Evolutionary conservation across 192 early-diverging fungal species (phyloP).

Genomic region (Coemansia sp.): DNA sequence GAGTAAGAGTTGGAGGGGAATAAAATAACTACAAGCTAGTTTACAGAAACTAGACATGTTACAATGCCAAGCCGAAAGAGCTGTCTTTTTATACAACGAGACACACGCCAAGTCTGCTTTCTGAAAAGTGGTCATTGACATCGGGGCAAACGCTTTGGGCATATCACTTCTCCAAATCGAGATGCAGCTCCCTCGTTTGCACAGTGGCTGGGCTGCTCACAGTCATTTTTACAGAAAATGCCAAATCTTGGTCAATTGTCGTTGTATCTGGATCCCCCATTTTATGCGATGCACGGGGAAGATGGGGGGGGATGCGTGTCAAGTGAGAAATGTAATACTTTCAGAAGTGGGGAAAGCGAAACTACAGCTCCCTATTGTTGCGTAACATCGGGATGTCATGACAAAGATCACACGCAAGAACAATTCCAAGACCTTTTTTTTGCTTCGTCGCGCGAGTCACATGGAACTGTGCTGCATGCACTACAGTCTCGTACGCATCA

Average conservation of each 20-base stretch:
- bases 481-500: background rate
- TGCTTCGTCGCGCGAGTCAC: background rate
- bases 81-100: background rate
- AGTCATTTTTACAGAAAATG: background rate
- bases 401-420: background rate
- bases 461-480: conserved; percentile 1
- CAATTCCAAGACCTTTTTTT: background rate
- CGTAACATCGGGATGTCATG: background rate
- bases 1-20: background rate
- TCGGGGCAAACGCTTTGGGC: background rate
- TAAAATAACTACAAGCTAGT: background rate
- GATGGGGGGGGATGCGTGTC: background rate
- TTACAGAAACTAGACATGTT: background rate
- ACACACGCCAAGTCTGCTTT: background rate
- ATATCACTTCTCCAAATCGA: too few species aligned
- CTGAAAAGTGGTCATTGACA: background rate
- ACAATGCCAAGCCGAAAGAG: background rate
- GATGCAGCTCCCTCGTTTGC: too few species aligned
- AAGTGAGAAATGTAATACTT: background rate
- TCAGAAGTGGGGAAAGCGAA: background rate
- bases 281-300: background rate
- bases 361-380: background rate
- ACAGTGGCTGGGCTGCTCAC: too few species aligned
- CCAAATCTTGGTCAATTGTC: background rate
- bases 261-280: background rate